These are phyloP conservation scores for Ramaria sp. DNA, from an alignment of 768 basidiomycete species.

Conservation along the genomic window DNA sequence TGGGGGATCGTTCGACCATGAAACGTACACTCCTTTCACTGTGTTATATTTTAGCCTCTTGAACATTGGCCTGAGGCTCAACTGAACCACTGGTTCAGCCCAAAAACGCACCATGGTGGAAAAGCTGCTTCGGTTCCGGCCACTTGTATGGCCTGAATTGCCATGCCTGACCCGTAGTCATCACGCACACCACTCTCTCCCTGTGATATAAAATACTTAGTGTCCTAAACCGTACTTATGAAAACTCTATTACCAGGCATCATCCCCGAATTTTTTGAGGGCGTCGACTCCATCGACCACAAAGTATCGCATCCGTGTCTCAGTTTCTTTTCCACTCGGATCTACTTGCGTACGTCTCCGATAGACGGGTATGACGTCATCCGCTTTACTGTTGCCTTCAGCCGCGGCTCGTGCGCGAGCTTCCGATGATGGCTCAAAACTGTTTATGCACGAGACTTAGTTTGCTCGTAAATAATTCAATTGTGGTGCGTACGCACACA, in stretches of 20 bases:
- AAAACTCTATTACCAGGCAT: conserved; percentile 56
- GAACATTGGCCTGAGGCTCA: neutral
- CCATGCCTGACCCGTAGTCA: conserved; percentile 98
- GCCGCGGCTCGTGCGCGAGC: conserved; percentile 58
- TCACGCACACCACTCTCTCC: conserved; percentile 92
- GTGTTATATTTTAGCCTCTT: neutral
- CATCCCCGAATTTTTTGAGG: conserved; percentile 80
- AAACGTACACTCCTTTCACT: conserved; percentile 95
- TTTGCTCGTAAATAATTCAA: neutral
- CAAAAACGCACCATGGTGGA: conserved; percentile 70
- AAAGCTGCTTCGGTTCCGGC: conserved; percentile 84
- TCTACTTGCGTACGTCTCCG: conserved; percentile 68
- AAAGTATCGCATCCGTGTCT: conserved; percentile 48
- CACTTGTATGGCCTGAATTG: conserved; percentile 97
- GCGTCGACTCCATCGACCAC: conserved; percentile 92
- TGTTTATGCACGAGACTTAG: conserved; percentile 15
- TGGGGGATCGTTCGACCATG: conserved; percentile 88
- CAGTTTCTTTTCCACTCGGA: conserved; percentile 48
- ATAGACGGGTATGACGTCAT: conserved; percentile 83
- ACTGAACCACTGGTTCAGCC: neutral
- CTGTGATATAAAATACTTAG: conserved; percentile 14
- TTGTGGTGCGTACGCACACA: conserved; percentile 31
- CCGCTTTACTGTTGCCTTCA: conserved; percentile 63
- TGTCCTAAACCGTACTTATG: neutral
- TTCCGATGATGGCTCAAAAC: conserved; percentile 66